A percentile compares a stretch with the other conserved stretches of the same genome.
Conservation (phyloP, 805 yeast species). For the Yarrowia divulgata region DNA sequence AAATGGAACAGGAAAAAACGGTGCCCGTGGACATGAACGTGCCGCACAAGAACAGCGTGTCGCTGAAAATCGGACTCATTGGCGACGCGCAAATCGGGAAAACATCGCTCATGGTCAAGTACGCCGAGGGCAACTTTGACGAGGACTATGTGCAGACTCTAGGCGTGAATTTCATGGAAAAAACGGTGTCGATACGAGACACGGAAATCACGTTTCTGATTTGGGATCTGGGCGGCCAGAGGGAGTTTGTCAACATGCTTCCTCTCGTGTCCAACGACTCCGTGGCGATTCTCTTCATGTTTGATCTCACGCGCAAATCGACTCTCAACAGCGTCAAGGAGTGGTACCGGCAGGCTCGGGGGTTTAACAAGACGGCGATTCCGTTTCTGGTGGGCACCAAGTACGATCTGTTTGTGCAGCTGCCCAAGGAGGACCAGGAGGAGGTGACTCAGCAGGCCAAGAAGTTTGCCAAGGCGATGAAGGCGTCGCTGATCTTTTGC, state of each 20-base stretch:
- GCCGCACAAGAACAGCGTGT: conserved; percentile 48
- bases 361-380: conserved; percentile 87
- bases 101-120: conserved; percentile 94
- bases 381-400: conserved; percentile 94
- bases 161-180: conserved; percentile 95
- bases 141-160: conserved; percentile 91
- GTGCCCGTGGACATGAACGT: conserved; percentile 46
- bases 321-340: conserved; percentile 88
- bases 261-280: conserved; percentile 93
- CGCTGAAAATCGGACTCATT: conserved; percentile 83
- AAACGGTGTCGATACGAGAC: conserved; percentile 79
- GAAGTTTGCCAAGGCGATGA: conserved; percentile 88
- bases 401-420: conserved; percentile 82
- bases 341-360: conserved; percentile 93
- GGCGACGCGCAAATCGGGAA: conserved; percentile 98
- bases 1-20: conserved; percentile 34
- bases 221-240: conserved; percentile 97
- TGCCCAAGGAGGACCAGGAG: conserved; percentile 79
- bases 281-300: conserved; percentile 87
- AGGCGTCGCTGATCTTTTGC: conserved; percentile 81
- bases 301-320: conserved; percentile 85
- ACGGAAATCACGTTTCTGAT: conserved; percentile 90
- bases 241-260: conserved; percentile 93
- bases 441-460: conserved; percentile 84
- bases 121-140: conserved; percentile 93